Base-by-base conservation (phyloP, 2,329 filamentous ascomycete genomes). In the Penicillium freii region DNA sequence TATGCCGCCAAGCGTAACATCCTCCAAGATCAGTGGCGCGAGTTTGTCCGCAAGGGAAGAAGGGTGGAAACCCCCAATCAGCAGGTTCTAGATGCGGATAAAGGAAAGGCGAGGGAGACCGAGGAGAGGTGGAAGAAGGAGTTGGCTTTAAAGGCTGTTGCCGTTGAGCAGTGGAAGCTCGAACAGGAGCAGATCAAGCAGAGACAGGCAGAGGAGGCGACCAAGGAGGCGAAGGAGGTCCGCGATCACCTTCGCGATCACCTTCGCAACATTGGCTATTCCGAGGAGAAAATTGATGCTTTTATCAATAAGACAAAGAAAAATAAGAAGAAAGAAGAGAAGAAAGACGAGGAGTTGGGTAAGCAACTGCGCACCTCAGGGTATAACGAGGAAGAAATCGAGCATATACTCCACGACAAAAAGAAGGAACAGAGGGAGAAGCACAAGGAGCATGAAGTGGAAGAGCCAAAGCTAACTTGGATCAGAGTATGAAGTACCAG, bases 261-360 rank as follows among this genome's bases (percentile, higher is more conserved):
- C 47, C 67, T 79, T 36, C 72, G 70, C 53, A 57, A 69, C 42
- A 74, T 79, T 52, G 70, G 71, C 6, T 76, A 75, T 55, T 68
- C 67, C 29, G 75, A 78, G 27, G 73, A 76, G 25, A 71, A 78
- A 45, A 75, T 80, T 27, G 75, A 77, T 44, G 67, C 69, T 25
- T 71, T 79, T 25, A 57, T 78, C 49, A 70, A 74, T 47, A 74
- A 23, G 23, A 4, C 23, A 23, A 23, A 23, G 23, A 4, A 75
- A 57, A 69, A 73, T 51, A 67, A 75, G 25, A 25, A 25, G 25
- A 6, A 25, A 25, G 7, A 27, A 7, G 25, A 27, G 25, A 34
- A 69, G 33, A 54, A 68, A 29, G 2, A 9, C 27, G 27, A 29
- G 27, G 27, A 29, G 27, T 29, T 9, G 27, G 2, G 0, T 9